Evolutionary conservation across 176 grass and related monocot genomes (phyloP), one percentile per base, ranked within the genome.

Genomic region (Triticum monococcum): DNA sequence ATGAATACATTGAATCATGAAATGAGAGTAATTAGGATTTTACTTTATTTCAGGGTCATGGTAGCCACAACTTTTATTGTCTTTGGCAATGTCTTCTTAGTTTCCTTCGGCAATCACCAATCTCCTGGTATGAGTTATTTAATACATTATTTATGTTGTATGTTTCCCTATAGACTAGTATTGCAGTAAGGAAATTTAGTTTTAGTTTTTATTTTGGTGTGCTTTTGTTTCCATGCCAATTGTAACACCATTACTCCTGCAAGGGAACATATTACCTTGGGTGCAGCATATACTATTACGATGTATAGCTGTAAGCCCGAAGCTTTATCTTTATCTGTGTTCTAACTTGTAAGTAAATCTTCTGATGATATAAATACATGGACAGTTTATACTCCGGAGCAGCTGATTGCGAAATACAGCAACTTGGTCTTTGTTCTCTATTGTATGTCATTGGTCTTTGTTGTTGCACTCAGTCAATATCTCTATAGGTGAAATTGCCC

Each of bases 101-200:
- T 98, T 87, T 98, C 94, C 32, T 98, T 96, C 5, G 96, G 94
- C 70, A 98, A 98, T 89, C 97, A 98, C 75, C 97, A 96, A 78
- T 98, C 97, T 82, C 97, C 94, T 80, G 97, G 97, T 98, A 96
- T 79, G 68, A 48, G 60, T 69, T 80, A 84, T 86, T 79, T 59
- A 82, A 66, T 80, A 25, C 17, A 70, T 24, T 41, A 66, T 86
- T 48, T 81, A 75, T 76, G 12, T 18, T 85, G 37, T 89, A 86
- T 90, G 56, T 75, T 52, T 54, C 50, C 50, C 2, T 22, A 59
- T 22, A 59, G 17, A 59, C 56, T 59, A 59, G 56, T 56, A 56
- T 56, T 18, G 16, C 52, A 56, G 17, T 56, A 56, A 56, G 52
- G 52, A 56, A 17, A 56, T 56, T 56, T 26, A 18, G 6, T 72